Conservation (phyloP, 2,329 filamentous ascomycete genomes). For the Arthrobotrys megalospora region DNA sequence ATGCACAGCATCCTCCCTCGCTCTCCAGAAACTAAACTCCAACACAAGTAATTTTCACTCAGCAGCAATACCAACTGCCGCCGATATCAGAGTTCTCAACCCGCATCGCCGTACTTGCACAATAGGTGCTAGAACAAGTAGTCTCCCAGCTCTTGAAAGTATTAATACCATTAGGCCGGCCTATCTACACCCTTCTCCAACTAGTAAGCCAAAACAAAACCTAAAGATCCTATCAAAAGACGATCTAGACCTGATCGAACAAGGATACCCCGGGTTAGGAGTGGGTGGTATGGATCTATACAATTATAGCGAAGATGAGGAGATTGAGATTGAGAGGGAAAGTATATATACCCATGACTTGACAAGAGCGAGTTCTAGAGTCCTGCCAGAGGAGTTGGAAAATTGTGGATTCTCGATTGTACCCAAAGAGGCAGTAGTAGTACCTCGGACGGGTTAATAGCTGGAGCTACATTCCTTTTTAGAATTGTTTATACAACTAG, state of each 20-base stretch:
- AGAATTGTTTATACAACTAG: neutral
- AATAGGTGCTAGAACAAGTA: slow-evolving; percentile 13
- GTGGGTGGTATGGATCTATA: slow-evolving; percentile 7
- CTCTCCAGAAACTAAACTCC: slow-evolving; percentile 29
- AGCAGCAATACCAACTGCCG: neutral
- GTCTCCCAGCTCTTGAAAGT: neutral
- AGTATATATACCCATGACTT: slow-evolving; percentile 49
- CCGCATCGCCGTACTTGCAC: neutral
- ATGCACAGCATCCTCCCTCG: slow-evolving; percentile 16
- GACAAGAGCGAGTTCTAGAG: slow-evolving; percentile 49
- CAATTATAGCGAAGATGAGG: slow-evolving; percentile 22
- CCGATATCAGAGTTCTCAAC: neutral
- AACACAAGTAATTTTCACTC: neutral
- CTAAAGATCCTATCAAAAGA: slow-evolving; percentile 47
- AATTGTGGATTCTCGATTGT: slow-evolving; percentile 31
- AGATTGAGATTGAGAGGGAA: slow-evolving; percentile 28
- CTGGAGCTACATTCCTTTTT: no score
- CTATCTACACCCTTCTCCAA: slow-evolving; percentile 22
- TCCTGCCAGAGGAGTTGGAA: slow-evolving; percentile 38
- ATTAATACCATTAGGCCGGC: slow-evolving; percentile 1
- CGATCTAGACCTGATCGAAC: slow-evolving; percentile 51
- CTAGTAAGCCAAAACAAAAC: neutral
- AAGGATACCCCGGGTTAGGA: slow-evolving; percentile 19
- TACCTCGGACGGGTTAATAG: neutral
- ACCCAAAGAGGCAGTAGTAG: neutral